These are phyloP conservation scores for Colletotrichum navitas DNA, from an alignment of 2,329 filamentous ascomycete species.

Conservation along the genomic window DNA sequence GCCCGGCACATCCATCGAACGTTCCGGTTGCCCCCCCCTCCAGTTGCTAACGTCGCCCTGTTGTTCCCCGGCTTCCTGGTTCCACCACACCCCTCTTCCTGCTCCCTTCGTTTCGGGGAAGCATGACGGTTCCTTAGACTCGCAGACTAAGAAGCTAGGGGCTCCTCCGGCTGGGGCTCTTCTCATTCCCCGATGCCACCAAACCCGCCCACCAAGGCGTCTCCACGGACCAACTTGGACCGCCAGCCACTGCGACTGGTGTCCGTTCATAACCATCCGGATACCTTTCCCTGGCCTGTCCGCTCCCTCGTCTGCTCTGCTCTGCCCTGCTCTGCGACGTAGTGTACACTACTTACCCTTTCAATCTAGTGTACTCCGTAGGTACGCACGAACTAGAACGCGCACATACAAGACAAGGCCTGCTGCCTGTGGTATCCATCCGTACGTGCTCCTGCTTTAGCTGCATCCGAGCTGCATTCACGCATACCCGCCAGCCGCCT, in stretches of 20 bases:
- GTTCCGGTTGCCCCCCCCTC: too few species aligned
- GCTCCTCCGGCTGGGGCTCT: conserved; percentile 37
- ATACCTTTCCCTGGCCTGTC: not conserved
- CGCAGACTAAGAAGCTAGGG: conserved; percentile 30
- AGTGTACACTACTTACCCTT: too few species aligned
- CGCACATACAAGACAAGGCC: not conserved
- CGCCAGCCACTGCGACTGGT: conserved; percentile 21
- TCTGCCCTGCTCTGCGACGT: not conserved
- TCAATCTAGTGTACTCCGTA: not conserved
- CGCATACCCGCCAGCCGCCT: conserved; percentile 29
- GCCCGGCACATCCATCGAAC: not conserved
- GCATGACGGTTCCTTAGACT: conserved; percentile 36
- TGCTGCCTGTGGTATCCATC: not conserved
- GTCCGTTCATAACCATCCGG: not conserved
- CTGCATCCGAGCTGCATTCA: conserved; percentile 28
- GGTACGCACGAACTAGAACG: not conserved
- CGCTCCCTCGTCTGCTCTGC: not conserved
- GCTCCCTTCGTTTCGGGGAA: conserved; percentile 41
- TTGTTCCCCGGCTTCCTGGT: conserved; percentile 40
- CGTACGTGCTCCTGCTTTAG: conserved; percentile 1
- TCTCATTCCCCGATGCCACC: conserved; percentile 32
- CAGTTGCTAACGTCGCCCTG: conserved; percentile 12
- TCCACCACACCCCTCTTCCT: conserved; percentile 31
- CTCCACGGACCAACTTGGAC: conserved; percentile 28
- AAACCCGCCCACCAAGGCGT: conserved; percentile 25